Base-by-base conservation (phyloP, 1,284 basidiomycete species). In the Cutaneotrichosporon arboriforme region DNA sequence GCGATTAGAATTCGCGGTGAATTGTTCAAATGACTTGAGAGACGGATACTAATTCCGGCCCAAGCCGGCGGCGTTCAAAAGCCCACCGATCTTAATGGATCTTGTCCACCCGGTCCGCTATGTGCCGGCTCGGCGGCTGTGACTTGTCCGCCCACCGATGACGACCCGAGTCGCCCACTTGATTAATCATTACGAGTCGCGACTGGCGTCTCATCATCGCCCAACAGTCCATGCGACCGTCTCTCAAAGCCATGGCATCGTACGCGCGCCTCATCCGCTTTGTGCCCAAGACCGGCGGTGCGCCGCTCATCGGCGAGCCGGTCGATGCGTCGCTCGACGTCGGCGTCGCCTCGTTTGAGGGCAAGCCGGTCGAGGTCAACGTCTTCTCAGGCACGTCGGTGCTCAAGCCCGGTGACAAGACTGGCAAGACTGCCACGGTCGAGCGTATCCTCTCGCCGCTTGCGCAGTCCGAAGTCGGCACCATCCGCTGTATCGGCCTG, bases 401-500 rank as follows among this genome's bases (percentile, higher is more conserved):
- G 7, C 55, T 77, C 2, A 10, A 21, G 0, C 66, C 76, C 1
- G 76, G 76, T 9, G 48, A 62, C 17, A 55, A 52, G 21, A 77
- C 72, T 0, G 74, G 72, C 0, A 47, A 62, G 48, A 65, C 33
- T 21, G 68, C 49, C 21, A 40, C 47, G 3, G 69, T 77, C 0
- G 64, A 54, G 8, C 39, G 37, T 14, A 23, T 78, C 8, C 58
- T 77, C 26, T 63, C 64, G 17, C 77, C 75, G 0, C 50, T 78
- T n/a, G 54, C 57, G 7, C 37, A 49, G 51, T 33, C 44, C 4
- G 67, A 74, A 55, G 67, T 68, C 14, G 73, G 73, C 9, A 73
- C 73, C 3, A 70, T 75, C 38, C 55, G 73, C 18, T 72, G 69
- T 53, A 73, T 72, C 12, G 73, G 72, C 3, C 54, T 74, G 46